Evolutionary conservation across 1,139 yeast species (phyloP).

Genomic region (Oligophagozyma castellii): DNA sequence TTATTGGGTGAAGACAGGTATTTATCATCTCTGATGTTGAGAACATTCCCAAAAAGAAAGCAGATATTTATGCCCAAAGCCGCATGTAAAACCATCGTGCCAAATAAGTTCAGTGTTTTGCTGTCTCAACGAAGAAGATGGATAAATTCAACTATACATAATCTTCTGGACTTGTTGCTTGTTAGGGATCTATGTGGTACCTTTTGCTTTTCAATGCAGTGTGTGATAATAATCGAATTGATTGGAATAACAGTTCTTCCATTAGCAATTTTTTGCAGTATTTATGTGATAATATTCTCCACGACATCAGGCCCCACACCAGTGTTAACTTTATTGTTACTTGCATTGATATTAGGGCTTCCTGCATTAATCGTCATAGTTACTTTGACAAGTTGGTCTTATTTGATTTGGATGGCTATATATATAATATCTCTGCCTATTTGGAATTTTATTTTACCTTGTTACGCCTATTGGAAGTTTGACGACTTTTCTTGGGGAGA

Average conservation of each 20-base stretch:
- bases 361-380: constrained; percentile 84
- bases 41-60: constrained; percentile 85
- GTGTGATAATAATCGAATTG: constrained; percentile 75
- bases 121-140: constrained; percentile 95
- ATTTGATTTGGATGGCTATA: constrained; percentile 69
- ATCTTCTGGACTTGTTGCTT: constrained; percentile 76
- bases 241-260: constrained; percentile 88
- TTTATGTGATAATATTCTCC: constrained; percentile 68
- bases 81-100: constrained; percentile 91
- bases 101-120: constrained; percentile 65
- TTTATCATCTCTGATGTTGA: constrained; percentile 77
- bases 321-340: constrained; percentile 57
- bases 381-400: constrained; percentile 69
- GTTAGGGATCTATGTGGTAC: constrained; percentile 93
- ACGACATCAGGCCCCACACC: constrained; percentile 74
- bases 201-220: constrained; percentile 95
- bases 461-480: constrained; percentile 90
- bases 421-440: constrained; percentile 77
- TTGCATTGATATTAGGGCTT: constrained; percentile 74
- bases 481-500: constrained; percentile 99
- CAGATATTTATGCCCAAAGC: constrained; percentile 90
- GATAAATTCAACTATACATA: constrained; percentile 96
- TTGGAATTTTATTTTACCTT: constrained; percentile 88
- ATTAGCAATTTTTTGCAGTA: constrained; percentile 75
- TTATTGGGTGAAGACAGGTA: constrained; percentile 91